Evolutionary conservation across 495 filamentous ascomycete species (phyloP), one percentile per base, ranked within the genome.

Genomic region (Durotheca rogersii): DNA sequence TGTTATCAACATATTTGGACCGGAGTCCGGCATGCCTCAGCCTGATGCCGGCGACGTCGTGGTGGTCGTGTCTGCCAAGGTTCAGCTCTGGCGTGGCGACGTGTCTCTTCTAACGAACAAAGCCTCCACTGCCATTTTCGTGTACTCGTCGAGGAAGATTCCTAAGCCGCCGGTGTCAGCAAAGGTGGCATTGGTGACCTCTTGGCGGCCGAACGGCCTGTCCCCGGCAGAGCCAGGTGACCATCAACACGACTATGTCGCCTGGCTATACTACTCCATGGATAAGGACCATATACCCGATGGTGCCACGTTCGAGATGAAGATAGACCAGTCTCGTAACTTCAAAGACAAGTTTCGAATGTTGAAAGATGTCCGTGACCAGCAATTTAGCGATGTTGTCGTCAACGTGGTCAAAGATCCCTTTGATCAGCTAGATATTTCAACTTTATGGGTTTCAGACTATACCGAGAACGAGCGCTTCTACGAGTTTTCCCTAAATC

Each of bases 371-470:
- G 65, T 89, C 11, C 48, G 75, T 32, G 64, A 74, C 6, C 48
- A 70, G 20, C 71, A 56, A 1, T 89, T 84, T 61, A 81, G 78
- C 61, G 83, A 96, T 66, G 53, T 95, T 5, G 66, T 90, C 12
- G 89, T 82, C n/a, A 78, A 91, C 61, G 82, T 96, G 2, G 74
- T 89, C 34, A 88, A 81, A 53, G 75, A 81, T 0, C 84, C 80
- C 36, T 76, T 69, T 25, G 69, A 66, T 37, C 63, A 67, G 21
- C 67, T 64, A 19, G 72, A 73, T 12, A 78, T 65, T 43, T 63
- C 78, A 14, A 81, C 85, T 1, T 33, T 98, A 0, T 90, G 91
- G 66, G 63, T 96, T 12, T 90, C 88, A 0, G 93, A 98, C 65
- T 98, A 95, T 67, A 95, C 91, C 6, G 62, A 76, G 17, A 86